phyloP scores from a whole-genome alignment of 805 yeast genomes.

The Tetrapisispora phaffii region DNA sequence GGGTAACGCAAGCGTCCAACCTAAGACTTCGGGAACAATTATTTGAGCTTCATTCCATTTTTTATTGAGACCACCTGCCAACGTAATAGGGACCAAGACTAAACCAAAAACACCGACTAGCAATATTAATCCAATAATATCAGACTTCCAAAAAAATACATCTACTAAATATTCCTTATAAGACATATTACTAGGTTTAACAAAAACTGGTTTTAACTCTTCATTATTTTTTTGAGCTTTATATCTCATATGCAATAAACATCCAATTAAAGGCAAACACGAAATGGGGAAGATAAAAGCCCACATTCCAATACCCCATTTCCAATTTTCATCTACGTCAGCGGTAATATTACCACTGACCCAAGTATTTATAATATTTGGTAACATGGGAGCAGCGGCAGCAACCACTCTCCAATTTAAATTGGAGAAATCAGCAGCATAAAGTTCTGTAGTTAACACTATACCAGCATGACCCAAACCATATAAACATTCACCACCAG shows the following conservation, averaged over 20 bases:
- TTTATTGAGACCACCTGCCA: conserved; percentile 47
- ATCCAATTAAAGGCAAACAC: conserved; percentile 38
- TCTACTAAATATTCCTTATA: conserved; percentile 23
- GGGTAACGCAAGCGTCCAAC: conserved; percentile 40
- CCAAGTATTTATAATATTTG: conserved; percentile 67
- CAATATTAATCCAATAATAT: conserved; percentile 48
- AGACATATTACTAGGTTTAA: conserved; percentile 7
- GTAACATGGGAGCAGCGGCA: conserved; percentile 53
- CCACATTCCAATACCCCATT: conserved; percentile 53
- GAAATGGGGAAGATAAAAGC: conserved; percentile 47
- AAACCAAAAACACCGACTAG: conserved; percentile 47
- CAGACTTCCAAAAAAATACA: conserved; percentile 48
- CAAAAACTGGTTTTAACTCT: conserved; percentile 23
- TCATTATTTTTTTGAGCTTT: conserved; percentile 37
- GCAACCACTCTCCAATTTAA: conserved; percentile 56
- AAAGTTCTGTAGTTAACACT: conserved; percentile 42
- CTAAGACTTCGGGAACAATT: conserved; percentile 58
- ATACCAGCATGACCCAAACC: conserved; percentile 48
- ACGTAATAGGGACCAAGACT: conserved; percentile 55
- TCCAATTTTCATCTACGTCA: conserved; percentile 32
- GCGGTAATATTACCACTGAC: conserved; percentile 44
- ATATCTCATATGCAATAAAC: conserved; percentile 40
- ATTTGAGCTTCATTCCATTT: conserved; percentile 49
- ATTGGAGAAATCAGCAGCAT: conserved; percentile 52
- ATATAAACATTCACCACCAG: conserved; percentile 44